Percentiles rank a stretch among this genome's conserved stretches.
These are phyloP conservation scores for Exserohilum rostratum DNA, from an alignment of 2,329 filamentous ascomycete genomes.

Conservation along the genomic window DNA sequence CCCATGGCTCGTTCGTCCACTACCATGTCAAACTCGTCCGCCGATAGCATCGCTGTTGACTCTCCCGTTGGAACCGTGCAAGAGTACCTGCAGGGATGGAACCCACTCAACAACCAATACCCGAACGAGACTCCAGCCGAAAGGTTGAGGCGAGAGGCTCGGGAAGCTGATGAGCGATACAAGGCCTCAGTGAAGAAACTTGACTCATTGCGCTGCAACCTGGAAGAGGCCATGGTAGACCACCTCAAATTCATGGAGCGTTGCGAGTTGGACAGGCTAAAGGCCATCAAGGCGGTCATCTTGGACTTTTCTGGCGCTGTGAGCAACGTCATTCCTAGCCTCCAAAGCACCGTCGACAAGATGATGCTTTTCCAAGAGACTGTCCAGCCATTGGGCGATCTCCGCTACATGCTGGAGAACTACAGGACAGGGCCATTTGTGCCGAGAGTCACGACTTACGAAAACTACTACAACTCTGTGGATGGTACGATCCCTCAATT, in stretches of 20 bases:
- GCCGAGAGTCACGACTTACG: constrained; percentile 89
- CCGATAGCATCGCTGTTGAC: constrained; percentile 63
- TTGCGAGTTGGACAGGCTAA: constrained; percentile 92
- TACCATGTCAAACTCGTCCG: constrained; percentile 55
- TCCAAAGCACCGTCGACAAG: constrained; percentile 95
- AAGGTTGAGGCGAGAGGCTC: constrained; percentile 83
- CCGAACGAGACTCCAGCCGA: constrained; percentile 94
- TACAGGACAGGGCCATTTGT: constrained; percentile 94
- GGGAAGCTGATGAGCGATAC: constrained; percentile 91
- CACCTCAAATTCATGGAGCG: constrained; percentile 96
- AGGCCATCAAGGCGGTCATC: constrained; percentile 97
- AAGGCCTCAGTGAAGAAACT: constrained; percentile 84
- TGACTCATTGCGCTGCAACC: constrained; percentile 85
- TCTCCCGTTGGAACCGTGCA: constrained; percentile 84
- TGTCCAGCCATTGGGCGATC: constrained; percentile 87
- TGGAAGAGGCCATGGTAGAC: constrained; percentile 94
- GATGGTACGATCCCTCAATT: constrained; percentile 61
- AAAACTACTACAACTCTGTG: constrained; percentile 98
- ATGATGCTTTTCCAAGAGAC: constrained; percentile 99
- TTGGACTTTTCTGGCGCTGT: constrained; percentile 97
- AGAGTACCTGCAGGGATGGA: constrained; percentile 92
- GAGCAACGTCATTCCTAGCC: constrained; percentile 94
- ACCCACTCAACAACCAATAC: constrained; percentile 84
- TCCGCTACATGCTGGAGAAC: constrained; percentile 93
- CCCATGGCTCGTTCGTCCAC: constrained; percentile 76